These are phyloP conservation scores for Scheffersomyces spartinae DNA, from an alignment of 805 yeast genomes.

Conservation along the genomic window DNA sequence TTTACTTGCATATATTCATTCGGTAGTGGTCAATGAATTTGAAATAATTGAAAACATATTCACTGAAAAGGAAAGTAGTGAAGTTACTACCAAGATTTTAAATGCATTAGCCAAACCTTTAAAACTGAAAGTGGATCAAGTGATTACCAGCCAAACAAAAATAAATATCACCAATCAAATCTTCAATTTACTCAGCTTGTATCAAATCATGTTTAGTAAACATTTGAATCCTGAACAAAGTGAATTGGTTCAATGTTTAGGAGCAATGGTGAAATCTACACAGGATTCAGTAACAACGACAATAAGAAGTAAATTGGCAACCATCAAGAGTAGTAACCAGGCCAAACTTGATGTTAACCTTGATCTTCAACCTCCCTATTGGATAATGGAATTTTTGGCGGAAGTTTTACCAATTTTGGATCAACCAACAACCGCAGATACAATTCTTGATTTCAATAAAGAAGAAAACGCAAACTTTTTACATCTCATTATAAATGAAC, in stretches of 20 bases:
- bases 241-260: slow-evolving; percentile 13
- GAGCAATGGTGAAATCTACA: slow-evolving; percentile 12
- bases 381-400: slow-evolving; percentile 57
- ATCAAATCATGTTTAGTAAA: slow-evolving; percentile 56
- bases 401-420: slow-evolving; percentile 51
- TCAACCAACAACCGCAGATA: slow-evolving; percentile 15
- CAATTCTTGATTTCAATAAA: slow-evolving; percentile 30
- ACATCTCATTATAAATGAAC: slow-evolving; percentile 33
- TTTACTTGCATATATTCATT: slow-evolving; percentile 77
- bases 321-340: slow-evolving; percentile 22
- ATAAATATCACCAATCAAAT: slow-evolving; percentile 46
- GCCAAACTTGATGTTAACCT: slow-evolving; percentile 28
- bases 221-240: slow-evolving; percentile 10
- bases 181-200: slow-evolving; percentile 53
- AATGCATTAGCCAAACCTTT: slow-evolving; percentile 47
- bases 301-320: slow-evolving; percentile 17
- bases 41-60: slow-evolving; percentile 64
- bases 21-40: slow-evolving; percentile 75
- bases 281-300: slow-evolving; percentile 16
- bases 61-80: slow-evolving; percentile 9
- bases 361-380: slow-evolving; percentile 74
- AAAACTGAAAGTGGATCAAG: slow-evolving; percentile 54
- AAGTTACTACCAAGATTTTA: slow-evolving; percentile 39
- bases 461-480: slow-evolving; percentile 26
- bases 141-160: slow-evolving; percentile 53